Evolutionary conservation across 257 asterid species (phyloP), one percentile per base, ranked within the genome.

Genomic region (Solanum gandarillasii): DNA sequence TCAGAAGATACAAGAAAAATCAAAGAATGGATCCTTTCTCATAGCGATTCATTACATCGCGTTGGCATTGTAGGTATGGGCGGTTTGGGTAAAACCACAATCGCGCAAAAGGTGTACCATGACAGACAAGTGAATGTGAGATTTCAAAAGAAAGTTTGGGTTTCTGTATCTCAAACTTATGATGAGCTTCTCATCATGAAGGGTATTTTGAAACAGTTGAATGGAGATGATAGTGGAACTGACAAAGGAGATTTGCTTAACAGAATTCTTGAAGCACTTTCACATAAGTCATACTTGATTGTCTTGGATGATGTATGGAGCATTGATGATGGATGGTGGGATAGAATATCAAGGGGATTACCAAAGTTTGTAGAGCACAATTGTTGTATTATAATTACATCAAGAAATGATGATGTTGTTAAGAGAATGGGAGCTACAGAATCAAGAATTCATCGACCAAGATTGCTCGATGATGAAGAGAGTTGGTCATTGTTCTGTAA

Each of bases 251-350:
- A 78, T 9, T 34, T 88, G 88, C 81, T 46, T 21, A 75, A 31
- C 34, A 87, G 35, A 84, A 87, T 90, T 20, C 14, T 14, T 35
- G 18, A 88, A 32, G 6, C 67, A 52, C 91, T 90, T n/a, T 68
- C 87, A 52, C 34, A 83, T 13, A 87, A 70, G 38, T 35, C 88
- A 1, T 88, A 88, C 67, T 70, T 90, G 6, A 83, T 88, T 43
- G 89, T 90, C 87, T 25, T 90, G 29, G 92, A 88, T 88, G 92
- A 90, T 68, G 90, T 90, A 46, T 90, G 92, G 90, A 83, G 72
- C 48, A 67, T 25, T 29, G 73, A 32, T 16, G 88, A 84, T 83
- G 89, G 89, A 39, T 88, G 90, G 90, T 90, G 90, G 90, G 71
- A 58, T 12, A 35, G 67, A 73, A 78, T 90, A 41, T 90, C 87